Evolutionary conservation across 495 filamentous ascomycete genomes (phyloP).

Genomic region (Rostrohypoxylon terebratum): DNA sequence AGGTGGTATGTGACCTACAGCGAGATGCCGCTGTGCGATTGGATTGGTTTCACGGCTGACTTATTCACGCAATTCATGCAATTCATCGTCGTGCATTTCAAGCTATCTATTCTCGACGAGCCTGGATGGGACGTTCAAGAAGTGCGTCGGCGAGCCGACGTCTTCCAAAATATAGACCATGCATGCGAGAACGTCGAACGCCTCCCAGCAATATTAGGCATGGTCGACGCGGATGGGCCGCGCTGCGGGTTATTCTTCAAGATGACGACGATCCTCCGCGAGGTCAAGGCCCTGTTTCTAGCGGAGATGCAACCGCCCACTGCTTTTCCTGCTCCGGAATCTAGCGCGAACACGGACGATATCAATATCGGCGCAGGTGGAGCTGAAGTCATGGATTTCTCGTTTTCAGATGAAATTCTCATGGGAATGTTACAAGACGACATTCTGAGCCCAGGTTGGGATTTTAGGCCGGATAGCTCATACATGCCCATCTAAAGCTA

Average conservation of each 20-base stretch:
- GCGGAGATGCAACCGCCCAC: slow-evolving; percentile 28
- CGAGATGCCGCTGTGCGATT: slow-evolving; percentile 47
- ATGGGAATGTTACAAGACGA: slow-evolving; percentile 34
- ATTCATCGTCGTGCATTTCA: slow-evolving; percentile 56
- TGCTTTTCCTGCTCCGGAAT: slow-evolving; percentile 5
- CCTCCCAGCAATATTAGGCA: slow-evolving; percentile 17
- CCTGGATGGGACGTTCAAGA: slow-evolving; percentile 46
- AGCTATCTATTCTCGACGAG: slow-evolving; percentile 53
- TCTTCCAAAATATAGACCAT: slow-evolving; percentile 36
- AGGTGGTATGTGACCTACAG: slow-evolving; percentile 55
- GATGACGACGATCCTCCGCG: slow-evolving; percentile 18
- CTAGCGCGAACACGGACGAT: not conserved
- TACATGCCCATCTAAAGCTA: slow-evolving; percentile 20
- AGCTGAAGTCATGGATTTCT: slow-evolving; percentile 12
- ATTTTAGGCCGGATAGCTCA: slow-evolving; percentile 30
- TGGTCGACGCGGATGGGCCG: slow-evolving; percentile 33
- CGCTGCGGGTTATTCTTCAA: slow-evolving; percentile 40
- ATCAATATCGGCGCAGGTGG: not conserved
- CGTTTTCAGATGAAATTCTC: slow-evolving; percentile 19
- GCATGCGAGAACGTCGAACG: slow-evolving; percentile 21
- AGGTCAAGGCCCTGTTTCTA: slow-evolving; percentile 34
- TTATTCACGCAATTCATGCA: slow-evolving; percentile 59
- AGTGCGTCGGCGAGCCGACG: slow-evolving; percentile 38
- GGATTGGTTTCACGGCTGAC: slow-evolving; percentile 52
- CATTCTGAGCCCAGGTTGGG: slow-evolving; percentile 24